Base-by-base conservation (phyloP, 2,329 filamentous ascomycete species). In the Fusarium keratoplasticum region DNA sequence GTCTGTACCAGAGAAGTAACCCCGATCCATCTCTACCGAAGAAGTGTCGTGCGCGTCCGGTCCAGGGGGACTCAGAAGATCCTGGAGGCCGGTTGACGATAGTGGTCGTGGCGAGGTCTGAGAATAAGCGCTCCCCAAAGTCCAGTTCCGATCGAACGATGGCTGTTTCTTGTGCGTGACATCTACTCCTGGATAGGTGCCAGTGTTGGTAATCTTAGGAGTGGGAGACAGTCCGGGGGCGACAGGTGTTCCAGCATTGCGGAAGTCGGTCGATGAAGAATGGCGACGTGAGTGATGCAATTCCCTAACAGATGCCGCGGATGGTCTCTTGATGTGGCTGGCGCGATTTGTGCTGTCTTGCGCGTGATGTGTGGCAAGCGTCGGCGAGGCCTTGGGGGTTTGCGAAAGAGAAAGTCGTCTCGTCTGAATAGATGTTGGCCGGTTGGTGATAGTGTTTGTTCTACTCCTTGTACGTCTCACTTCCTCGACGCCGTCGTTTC, bases 1-100 rank as follows among this genome's bases (percentile, higher is more conserved):
- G 78, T 98, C 96, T 18, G 93, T 93, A 4, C 95, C 95, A 9
- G 96, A 98, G 80, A 98, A 98, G 82, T 98, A 98, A 27, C 95
- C 96, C 38, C 95, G 90, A 78, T 98, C 96, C 18, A 94, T 82
- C 70, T 97, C 94, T 27, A 86, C 82, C 18, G 84, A 84, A 10
- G 86, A 86, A 20, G 6, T 52, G 68, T 89, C 87, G 71, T 85
- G 85, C 16, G 84, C 77, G 14, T 84, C 81, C 16, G 82, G 76
- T 18, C 84, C 83, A 2, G 84, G 83, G 25, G 79, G 79, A 25
- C 82, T 81, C 58, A 83, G 61, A 8, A 83, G 76, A 62, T 89
- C 87, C 33, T 87, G 85, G 35, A 87, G 78, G 16, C 87, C 88
- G 18, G 87, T 83, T 4, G 88, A 89, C 5, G 89, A 90, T 22